Base-by-base conservation (phyloP, 2,329 filamentous ascomycete species). In the Waltergamsia citrina region DNA sequence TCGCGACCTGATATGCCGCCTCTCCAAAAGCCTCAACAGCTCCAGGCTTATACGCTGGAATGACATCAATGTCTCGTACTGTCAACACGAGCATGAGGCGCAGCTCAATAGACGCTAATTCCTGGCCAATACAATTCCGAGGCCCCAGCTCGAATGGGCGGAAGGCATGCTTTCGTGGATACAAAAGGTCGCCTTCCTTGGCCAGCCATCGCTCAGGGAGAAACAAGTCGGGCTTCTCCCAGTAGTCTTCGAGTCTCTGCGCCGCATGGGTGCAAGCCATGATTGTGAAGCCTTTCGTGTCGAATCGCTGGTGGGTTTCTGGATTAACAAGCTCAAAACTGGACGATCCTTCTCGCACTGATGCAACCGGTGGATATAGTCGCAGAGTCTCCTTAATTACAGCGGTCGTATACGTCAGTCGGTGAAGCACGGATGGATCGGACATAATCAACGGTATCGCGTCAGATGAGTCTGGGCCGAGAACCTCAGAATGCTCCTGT, bases 361-460 rank as follows among this genome's bases (percentile, higher is more conserved):
- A 60, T 16, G 58, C 21, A 52, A 46, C 66, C 3, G 70, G 62
- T 0, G 69, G 66, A 41, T 63, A 70, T 21, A 75, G 44, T 4
- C 71, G 59, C 4, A 76, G 53, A 1, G 61, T 59, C 49, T 77
- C 72, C 38, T 69, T 69, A 39, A 72, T 59, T 7, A 71, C 59
- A 17, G 68, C 69, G 5, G 51, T 52, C 4, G 69, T 71, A 45
- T 71, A 74, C 1, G 60, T 56, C 16, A 76, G 56, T 27, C 61
- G 53, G 47, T 68, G 71, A 32, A 76, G 54, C 4, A 67, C 52
- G 20, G 58, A 47, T 1, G 67, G 61, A 18, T 68, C 52, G 3
- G 54, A 41, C 20, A 52, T 48, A 15, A 76, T 53, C 18, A 56
- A 47, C 3, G 49, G 42, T 20, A 56, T 58, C 1, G 57, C 56